Evolutionary conservation across 768 basidiomycete genomes (phyloP), one percentile per base, ranked within the genome.

Genomic region (Boletus pseudopeckii): DNA sequence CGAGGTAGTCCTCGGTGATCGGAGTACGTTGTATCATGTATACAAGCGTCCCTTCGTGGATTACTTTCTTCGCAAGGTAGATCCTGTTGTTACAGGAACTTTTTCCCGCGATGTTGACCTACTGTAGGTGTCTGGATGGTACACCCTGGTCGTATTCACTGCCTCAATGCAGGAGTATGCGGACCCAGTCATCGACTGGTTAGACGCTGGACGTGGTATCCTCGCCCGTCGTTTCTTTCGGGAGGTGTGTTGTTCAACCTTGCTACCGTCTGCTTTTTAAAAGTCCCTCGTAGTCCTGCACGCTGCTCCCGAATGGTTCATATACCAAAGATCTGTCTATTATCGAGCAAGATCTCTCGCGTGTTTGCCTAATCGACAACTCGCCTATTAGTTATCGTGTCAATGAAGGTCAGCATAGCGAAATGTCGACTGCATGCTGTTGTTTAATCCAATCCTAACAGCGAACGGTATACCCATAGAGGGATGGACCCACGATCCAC

Each of bases 161-260:
- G 97, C 97, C 7, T 98, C 96, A 9, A 92, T 99, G 91, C 90
- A 94, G 66, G 97, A 99, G 72, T 99, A 99, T 70, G 97, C 97
- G 56, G 97, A 99, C 75, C 97, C 97, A 0, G 95, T 99, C 28
- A 99, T 99, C 61, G 97, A 99, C 73, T 99, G 97, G 97, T 75
- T 99, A 50, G 97, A 99, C 67, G 92, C 88, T 50, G 92, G 94
- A 4, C 82, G 92, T 42, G 95, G 94, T 17, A 90, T 98, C 53
- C 82, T 99, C 34, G 83, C 79, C 2, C 88, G 90, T 57, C 84
- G 94, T 34, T 77, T 97, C 58, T 99, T 98, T 73, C 84, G 97
- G 57, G 93, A 97, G 77, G 90, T 90, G 50, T 53, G 90, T 80
- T 20, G 24, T 40, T 20, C 32, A 20, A 17, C 30, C 32, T 44